Evolutionary conservation across 1,284 basidiomycete genomes (phyloP), one percentile per base, ranked within the genome.

Genomic region (Mycosarcoma mackinlayi): DNA sequence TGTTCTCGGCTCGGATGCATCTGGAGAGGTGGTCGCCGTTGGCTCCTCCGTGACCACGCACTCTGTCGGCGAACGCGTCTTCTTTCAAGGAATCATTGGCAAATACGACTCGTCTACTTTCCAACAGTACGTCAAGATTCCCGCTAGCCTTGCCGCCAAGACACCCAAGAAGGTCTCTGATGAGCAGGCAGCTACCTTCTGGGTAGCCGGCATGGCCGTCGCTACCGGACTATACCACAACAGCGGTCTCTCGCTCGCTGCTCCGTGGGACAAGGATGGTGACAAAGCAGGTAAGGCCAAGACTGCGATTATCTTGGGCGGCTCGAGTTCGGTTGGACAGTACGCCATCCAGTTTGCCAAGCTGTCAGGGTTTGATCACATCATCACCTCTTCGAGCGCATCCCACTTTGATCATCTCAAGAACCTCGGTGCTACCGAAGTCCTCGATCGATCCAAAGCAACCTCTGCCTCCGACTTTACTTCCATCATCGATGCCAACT

Each of bases 51-150:
- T 75, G 31, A 71, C 46, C 27, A 39, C 54, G 21, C 46, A 66
- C 48, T 41, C 56, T 3, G 53, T 59, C 10, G 76, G 76, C 23
- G 75, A 75, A 18, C 68, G 75, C 1, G 75, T 77, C 38, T 78
- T 73, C 51, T 78, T 75, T 64, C 75, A 78, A 49, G 76, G 76
- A n/a, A 73, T 67, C 44, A 40, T 77, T 1, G 66, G 66, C 16
- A 47, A 64, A 13, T 50, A 63, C 46, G 62, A 67, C n/a, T 39
- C 46, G 16, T 51, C 45, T 19, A 78, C 75, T 14, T 77, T 75
- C 61, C 76, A 78, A 51, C 65, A 77, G 46, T 73, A 78, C 41
- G 47, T 31, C 44, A 58, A 61, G 46, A 60, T 77, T 37, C 72
- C 72, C n/a, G 72, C 69, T 18, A 35, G 35, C 3, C 60, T 77